Conservation (phyloP, 495 filamentous ascomycete genomes). For the Chaetomidium leptoderma region DNA sequence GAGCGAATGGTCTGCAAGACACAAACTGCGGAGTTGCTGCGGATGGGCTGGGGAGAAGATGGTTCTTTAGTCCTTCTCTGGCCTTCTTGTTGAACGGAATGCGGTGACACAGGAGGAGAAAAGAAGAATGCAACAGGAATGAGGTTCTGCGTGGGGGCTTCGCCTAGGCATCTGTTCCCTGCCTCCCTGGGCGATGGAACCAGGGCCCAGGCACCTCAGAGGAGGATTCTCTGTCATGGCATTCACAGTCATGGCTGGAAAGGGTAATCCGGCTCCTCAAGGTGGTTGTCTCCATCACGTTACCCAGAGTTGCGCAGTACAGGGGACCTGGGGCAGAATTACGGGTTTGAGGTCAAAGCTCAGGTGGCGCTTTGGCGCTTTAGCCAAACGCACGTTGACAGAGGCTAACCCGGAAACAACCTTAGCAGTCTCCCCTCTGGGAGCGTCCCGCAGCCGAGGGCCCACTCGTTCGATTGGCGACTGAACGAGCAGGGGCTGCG, state of each 20-base stretch:
- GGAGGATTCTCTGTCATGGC: no score
- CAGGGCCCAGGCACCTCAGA: not conserved
- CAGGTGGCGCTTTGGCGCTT: not conserved
- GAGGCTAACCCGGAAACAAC: conserved; percentile 7
- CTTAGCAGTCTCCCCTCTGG: conserved; percentile 1
- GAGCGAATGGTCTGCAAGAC: not conserved
- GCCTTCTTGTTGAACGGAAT: not conserved
- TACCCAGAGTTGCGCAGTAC: no score
- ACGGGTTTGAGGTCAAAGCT: conserved; percentile 7
- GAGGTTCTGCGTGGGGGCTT: conserved; percentile 6
- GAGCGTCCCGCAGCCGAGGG: not conserved
- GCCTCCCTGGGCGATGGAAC: not conserved
- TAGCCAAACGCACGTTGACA: conserved; percentile 1
- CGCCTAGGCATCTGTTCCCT: not conserved
- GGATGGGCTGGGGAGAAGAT: not conserved
- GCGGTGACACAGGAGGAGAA: not conserved
- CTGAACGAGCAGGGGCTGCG: not conserved
- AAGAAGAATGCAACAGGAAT: conserved; percentile 3
- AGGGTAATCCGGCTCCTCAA: not conserved
- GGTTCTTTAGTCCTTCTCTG: no score
- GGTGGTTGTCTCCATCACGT: not conserved
- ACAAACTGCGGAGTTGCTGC: no score
- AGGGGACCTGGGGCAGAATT: no score
- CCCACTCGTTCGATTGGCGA: conserved; percentile 19
- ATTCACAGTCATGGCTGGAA: no score